Evolutionary conservation across 2,329 filamentous ascomycete species (phyloP), one percentile per base, ranked within the genome.

Genomic region (Rhynchosporium secalis): DNA sequence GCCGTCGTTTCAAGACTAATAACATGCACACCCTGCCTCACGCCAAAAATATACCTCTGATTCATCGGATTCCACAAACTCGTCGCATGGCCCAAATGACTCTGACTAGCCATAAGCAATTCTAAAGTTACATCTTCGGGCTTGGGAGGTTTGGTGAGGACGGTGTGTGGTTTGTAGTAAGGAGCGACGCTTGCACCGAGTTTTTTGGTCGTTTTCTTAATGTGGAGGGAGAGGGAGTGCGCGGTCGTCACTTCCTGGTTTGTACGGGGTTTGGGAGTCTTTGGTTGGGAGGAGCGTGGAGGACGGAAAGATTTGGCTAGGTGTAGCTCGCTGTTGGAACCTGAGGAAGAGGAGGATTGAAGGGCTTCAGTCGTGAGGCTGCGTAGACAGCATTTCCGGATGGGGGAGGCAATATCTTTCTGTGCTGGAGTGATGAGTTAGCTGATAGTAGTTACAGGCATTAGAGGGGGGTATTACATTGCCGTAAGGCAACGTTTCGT

Each of bases 21-120:
- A 75, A 99, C 92, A 78, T 97, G 94, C 65, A 96, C 88, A 15
- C 90, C 92, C 69, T 95, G 85, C 49, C 95, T 84, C 65, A 96
- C 85, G 70, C 95, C 95, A 75, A 91, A 93, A 75, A 99, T 98
- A 78, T 98, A 98, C 69, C 90, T 86, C 67, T 92, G 88, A 79
- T 98, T 99, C 58, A 86, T 88, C 10, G 95, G 93, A 78, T 99
- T 96, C 95, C 95, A 99, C 56, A 93, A 83, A 65, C 91, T 91
- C 0, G 90, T 94, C 72, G 90, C 85, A 78, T 99, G 95, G 66
- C 95, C 95, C 76, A 98, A 86, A 78, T 96, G 92, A 60, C 86
- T 86, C 78, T 96, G 92, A 38, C 89, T 87, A 51, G 92, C 91
- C 81, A 96, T 88, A 66, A 99, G 85, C 65, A 96, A 83, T 79